Evolutionary conservation across 1,139 yeast species (phyloP).

Genomic region (Candida frijolesensis): DNA sequence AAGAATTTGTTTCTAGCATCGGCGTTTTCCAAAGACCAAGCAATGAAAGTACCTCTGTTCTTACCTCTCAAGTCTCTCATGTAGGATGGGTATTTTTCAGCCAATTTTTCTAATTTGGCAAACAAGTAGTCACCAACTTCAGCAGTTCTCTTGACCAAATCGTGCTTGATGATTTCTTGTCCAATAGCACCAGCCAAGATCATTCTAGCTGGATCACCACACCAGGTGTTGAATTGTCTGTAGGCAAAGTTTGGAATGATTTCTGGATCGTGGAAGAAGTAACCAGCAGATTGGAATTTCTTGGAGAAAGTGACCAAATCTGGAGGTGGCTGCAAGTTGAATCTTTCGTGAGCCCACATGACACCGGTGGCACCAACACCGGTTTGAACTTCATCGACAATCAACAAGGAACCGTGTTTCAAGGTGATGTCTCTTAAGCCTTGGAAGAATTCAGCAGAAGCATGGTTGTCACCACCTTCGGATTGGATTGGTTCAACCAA

Average conservation of each 20-base stretch:
- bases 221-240: conserved; percentile 91
- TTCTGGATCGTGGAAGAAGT: conserved; percentile 71
- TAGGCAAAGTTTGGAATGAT: conserved; percentile 71
- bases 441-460: conserved; percentile 73
- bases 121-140: conserved; percentile 67
- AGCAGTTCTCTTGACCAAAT: conserved; percentile 56
- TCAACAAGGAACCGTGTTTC: conserved; percentile 67
- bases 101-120: conserved; percentile 51
- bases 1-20: conserved; percentile 62
- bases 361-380: conserved; percentile 87
- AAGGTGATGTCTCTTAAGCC: conserved; percentile 72
- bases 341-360: conserved; percentile 87
- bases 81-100: conserved; percentile 51
- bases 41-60: conserved; percentile 74
- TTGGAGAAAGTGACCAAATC: conserved; percentile 84
- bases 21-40: conserved; percentile 65
- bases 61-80: conserved; percentile 70
- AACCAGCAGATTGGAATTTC: conserved; percentile 87
- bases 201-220: conserved; percentile 85
- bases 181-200: conserved; percentile 72
- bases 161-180: conserved; percentile 60
- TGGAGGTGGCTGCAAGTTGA: conserved; percentile 70
- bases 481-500: conserved; percentile 82
- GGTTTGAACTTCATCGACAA: conserved; percentile 84
- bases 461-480: conserved; percentile 90